Percentiles rank a stretch among this genome's conserved stretches.
Evolutionary conservation across 2,329 filamentous ascomycete species (phyloP).

Genomic region (Penicillium paneum): DNA sequence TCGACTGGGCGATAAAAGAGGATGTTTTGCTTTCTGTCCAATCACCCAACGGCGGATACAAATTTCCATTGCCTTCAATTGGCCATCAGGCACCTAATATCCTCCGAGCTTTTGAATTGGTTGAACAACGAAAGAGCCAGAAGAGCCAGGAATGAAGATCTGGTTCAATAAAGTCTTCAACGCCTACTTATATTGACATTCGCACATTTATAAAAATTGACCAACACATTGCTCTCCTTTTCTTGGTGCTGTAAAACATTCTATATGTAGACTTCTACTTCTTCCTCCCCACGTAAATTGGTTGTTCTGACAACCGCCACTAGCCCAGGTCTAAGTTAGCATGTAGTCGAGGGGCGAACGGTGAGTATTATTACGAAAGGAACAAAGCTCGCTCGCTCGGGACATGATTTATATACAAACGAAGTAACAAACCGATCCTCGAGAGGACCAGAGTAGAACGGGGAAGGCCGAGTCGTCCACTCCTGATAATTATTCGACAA

Average conservation of each 20-base stretch:
- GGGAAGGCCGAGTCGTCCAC: not conserved
- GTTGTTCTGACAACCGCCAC: not conserved
- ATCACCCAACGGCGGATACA: constrained; percentile 13
- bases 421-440: not conserved
- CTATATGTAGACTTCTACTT: not conserved
- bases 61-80: constrained; percentile 11
- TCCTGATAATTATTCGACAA: not conserved
- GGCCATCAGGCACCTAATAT: constrained; percentile 25
- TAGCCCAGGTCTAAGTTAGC: not conserved
- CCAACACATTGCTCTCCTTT: not conserved
- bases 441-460: not conserved
- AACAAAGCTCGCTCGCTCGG: not conserved
- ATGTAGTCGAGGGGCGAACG: not conserved
- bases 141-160: too few species aligned
- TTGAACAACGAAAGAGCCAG: not conserved
- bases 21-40: constrained; percentile 26
- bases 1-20: constrained; percentile 39
- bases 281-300: not conserved
- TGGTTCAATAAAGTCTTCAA: not conserved
- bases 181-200: not conserved
- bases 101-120: constrained; percentile 22
- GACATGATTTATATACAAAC: not conserved
- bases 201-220: not conserved
- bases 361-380: not conserved
- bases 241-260: not conserved